phyloP scores from a whole-genome alignment of 768 basidiomycete species.

The Cystofilobasidium ferigula region DNA sequence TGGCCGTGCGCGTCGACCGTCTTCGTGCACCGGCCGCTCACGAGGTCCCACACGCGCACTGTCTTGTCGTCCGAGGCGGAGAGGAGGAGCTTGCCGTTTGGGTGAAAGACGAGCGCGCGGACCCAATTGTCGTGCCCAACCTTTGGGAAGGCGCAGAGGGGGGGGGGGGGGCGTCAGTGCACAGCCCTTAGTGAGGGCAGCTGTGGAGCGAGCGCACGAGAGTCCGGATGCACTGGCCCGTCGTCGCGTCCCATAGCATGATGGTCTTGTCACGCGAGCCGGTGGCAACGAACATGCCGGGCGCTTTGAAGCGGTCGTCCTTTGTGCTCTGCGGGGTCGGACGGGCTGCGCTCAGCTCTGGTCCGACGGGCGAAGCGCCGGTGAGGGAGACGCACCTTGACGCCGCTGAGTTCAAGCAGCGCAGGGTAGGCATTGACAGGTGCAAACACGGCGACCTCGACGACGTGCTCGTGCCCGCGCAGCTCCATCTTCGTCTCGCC shows the following conservation, averaged over 20 bases:
- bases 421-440: conserved; percentile 62
- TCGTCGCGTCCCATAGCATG: conserved; percentile 77
- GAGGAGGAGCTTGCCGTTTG: conserved; percentile 76
- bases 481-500: conserved; percentile 72
- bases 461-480: conserved; percentile 75
- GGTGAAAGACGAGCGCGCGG: conserved; percentile 76
- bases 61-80: conserved; percentile 88
- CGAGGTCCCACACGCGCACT: conserved; percentile 78
- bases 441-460: conserved; percentile 71
- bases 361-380: background rate
- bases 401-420: conserved; percentile 63
- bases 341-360: conserved; percentile 36
- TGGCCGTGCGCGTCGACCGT: conserved; percentile 77
- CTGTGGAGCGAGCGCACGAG: conserved; percentile 44
- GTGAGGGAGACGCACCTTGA: conserved; percentile 46
- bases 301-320: conserved; percentile 40
- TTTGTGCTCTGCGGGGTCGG: conserved; percentile 41
- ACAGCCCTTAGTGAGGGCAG: conserved; percentile 9
- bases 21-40: conserved; percentile 72
- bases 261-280: conserved; percentile 85
- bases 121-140: conserved; percentile 72
- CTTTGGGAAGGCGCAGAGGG: conserved; percentile 14
- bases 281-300: conserved; percentile 57
- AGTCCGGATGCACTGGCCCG: conserved; percentile 67
- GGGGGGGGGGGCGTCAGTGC: background rate